Conservation (phyloP, 164 flowering plant genomes). For the Stephania japonica region DNA sequence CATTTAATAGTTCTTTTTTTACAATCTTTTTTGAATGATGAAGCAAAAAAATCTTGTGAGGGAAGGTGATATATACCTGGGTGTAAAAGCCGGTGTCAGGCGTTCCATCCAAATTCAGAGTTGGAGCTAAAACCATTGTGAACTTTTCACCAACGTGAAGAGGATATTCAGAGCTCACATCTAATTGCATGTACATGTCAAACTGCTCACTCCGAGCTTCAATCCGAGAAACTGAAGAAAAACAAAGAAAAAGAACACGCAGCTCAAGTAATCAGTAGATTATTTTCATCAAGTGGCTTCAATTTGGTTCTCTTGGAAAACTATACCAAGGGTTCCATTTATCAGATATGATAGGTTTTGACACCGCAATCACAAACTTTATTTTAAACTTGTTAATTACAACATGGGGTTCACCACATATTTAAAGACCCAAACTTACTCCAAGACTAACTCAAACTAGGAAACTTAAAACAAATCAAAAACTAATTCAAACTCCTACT, state of each 20-base stretch:
- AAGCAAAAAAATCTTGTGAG: too few relatives aligned
- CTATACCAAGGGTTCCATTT: background rate
- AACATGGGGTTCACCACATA: too few relatives aligned
- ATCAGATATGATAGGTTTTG: background rate
- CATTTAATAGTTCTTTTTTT: too few relatives aligned
- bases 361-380: background rate
- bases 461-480: too few relatives aligned
- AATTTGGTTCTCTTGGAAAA: background rate
- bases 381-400: too few relatives aligned
- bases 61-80: slow-evolving; percentile 32
- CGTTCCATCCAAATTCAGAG: slow-evolving; percentile 79
- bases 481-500: too few relatives aligned
- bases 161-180: slow-evolving; percentile 69
- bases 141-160: slow-evolving; percentile 57
- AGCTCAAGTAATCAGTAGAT: background rate
- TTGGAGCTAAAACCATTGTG: slow-evolving; percentile 60
- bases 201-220: slow-evolving; percentile 36
- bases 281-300: background rate
- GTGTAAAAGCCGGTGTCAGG: slow-evolving; percentile 72
- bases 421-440: too few relatives aligned
- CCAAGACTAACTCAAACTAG: too few relatives aligned
- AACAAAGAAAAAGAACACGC: background rate
- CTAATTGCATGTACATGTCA: slow-evolving; percentile 66
- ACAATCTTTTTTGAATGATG: too few relatives aligned
- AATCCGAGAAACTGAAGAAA: slow-evolving; percentile 27